These are phyloP conservation scores for Xylaria sp. DNA, from an alignment of 2,329 filamentous ascomycete genomes.

Conservation along the genomic window DNA sequence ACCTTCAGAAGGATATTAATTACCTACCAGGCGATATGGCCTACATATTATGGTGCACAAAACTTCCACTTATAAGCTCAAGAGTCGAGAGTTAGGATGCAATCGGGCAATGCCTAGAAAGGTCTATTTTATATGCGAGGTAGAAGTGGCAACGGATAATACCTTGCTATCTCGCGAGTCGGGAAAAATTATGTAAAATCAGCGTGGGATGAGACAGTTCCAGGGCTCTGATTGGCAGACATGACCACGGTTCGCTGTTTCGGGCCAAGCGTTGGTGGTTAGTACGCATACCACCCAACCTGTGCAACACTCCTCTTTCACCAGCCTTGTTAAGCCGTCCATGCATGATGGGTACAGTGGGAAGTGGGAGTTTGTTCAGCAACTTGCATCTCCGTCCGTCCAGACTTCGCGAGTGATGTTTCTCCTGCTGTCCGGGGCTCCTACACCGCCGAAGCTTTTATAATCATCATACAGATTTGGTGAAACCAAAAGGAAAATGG, in stretches of 20 bases:
- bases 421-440: too few relatives aligned
- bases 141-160: constrained; percentile 12
- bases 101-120: neutral
- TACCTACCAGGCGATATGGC: neutral
- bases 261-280: constrained; percentile 7
- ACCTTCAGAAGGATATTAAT: neutral
- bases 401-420: too few relatives aligned
- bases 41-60: neutral
- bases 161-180: constrained; percentile 22
- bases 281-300: constrained; percentile 1
- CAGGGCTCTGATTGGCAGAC: constrained; percentile 18
- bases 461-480: neutral
- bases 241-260: constrained; percentile 8
- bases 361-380: neutral
- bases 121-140: neutral
- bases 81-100: neutral
- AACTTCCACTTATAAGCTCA: neutral
- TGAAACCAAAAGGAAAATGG: neutral
- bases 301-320: neutral
- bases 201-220: constrained; percentile 22
- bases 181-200: constrained; percentile 24
- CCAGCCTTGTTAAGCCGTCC: constrained; percentile 3
- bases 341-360: neutral
- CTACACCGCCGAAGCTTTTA: too few relatives aligned
- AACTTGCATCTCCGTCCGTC: neutral